Evolutionary conservation across 116 monocot species (phyloP), one percentile per base, ranked within the genome.

Genomic region (Thalassia testudinum): DNA sequence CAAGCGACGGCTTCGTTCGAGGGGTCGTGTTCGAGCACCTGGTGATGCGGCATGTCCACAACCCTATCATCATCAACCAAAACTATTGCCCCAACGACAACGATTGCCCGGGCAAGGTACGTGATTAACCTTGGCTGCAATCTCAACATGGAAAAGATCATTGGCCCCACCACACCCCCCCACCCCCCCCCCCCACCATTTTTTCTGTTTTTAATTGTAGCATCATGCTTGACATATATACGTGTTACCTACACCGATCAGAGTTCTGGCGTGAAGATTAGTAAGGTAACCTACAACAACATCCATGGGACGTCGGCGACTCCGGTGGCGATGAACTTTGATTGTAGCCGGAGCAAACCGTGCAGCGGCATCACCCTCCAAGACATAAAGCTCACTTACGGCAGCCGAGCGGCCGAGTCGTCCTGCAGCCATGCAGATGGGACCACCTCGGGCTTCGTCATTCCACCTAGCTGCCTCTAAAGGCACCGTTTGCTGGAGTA

Each of bases 51-150:
- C 52, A 60, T 24, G 79, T 76, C 13, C 24, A 53, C 15, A 76
- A 76, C 25, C 76, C 76, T 38, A 67, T 76, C 50, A 53, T 78
- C 45, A 58, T 81, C 37, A 60, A 69, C 27, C 81, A 81, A 47
- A 76, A 66, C 42, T 75, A 81, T 57, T 81, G 81, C 56, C 68
- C 76, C 4, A 20, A 49, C 61, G n/a, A 54, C 42, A 13, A 40
- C 12, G 60, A 62, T 11, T 81, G 80, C 58, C 75, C 81, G 12
- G 28, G 27, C 21, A 38, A 70, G 60, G 79, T 79, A 63, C n/a
- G n/a, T n/a, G n/a, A n/a, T n/a, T n/a, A n/a, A n/a, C 38, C 38
- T 14, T 40, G 14, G 10, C 6, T 40, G 38, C 14, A 14, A 14
- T 7, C 6, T 7, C 38, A 7, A 40, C 38, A 40, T 7, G 14